Evolutionary conservation across 2,329 filamentous ascomycete species (phyloP), one percentile per base, ranked within the genome.

Genomic region (Colletotrichum gloeosporioides): DNA sequence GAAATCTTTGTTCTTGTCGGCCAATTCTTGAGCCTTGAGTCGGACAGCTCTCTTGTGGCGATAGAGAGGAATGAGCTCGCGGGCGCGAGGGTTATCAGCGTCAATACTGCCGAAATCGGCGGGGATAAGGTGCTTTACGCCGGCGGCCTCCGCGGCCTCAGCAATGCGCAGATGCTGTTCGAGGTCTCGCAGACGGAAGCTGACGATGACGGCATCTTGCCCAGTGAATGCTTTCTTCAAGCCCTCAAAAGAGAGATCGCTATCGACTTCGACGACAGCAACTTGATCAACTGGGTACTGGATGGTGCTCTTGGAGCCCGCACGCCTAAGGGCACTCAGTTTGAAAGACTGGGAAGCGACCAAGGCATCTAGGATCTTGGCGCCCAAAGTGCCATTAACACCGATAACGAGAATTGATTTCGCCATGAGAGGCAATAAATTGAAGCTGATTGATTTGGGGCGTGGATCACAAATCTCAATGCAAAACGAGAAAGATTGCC

Each of bases 81-180:
- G 80, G 9, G 84, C 84, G 22, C 80, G 79, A 66, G 75, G 44
- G 75, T 80, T 83, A 70, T 80, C 81, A 55, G 84, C 82, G 77
- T 87, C 85, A 59, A 83, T 84, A 80, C 84, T 86, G 68, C 85
- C 85, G 73, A 83, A 87, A 80, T 87, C 85, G 73, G 85, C 84
- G 29, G 85, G 85, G 75, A 87, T 83, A 70, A 85, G 81, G 63
- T 85, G 83, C 77, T 77, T 78, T 12, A 87, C 85, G 22, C 82
- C 83, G 1, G 82, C 83, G 1, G 82, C 82, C 8, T 80, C 82
- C 2, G 85, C 85, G 9, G 85, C 85, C 55, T 84, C 80, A 34
- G 82, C 84, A 63, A 86, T 81, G 44, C 80, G 81, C 59, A 86
- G 74, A 77, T 87, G 85, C 69, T 81, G 79, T 4, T 76, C 75